phyloP scores from a whole-genome alignment of 129 eudicot species.

The Ambrosia artemisiifolia region DNA sequence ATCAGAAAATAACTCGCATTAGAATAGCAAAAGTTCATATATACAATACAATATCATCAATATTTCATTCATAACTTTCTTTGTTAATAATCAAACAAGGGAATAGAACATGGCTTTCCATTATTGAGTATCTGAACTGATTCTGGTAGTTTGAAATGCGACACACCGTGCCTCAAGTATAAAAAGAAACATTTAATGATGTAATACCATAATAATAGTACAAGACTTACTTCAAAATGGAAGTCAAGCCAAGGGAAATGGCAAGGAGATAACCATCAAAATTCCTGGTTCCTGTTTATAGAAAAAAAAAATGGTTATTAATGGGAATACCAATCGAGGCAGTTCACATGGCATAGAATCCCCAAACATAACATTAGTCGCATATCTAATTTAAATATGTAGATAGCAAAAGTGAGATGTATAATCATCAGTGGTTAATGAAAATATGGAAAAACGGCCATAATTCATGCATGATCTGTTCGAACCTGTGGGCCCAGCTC shows the following conservation, averaged over 20 bases:
- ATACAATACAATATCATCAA: conserved; percentile 5
- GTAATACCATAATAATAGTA: conserved; percentile 14
- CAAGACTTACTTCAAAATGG: conserved; percentile 67
- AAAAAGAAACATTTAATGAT: too few species aligned
- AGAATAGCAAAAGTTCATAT: not conserved
- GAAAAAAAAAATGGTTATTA: not conserved
- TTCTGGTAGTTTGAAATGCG: not conserved
- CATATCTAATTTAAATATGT: conserved; percentile 6
- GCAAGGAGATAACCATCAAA: conserved; percentile 76
- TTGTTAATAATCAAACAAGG: not conserved
- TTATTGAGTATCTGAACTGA: conserved; percentile 15
- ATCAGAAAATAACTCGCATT: conserved; percentile 15
- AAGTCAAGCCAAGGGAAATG: conserved; percentile 63
- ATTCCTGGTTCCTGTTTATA: conserved; percentile 52
- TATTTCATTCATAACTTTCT: not conserved
- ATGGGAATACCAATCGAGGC: not conserved
- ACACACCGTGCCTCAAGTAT: conserved; percentile 1
- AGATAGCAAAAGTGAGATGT: not conserved
- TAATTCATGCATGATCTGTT: not conserved
- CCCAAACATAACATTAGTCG: not conserved
- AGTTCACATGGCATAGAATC: not conserved
- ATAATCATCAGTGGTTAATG: not conserved
- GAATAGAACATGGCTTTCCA: not conserved
- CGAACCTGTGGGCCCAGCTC: not conserved
- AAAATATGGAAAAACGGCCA: not conserved